phyloP scores from a whole-genome alignment of 2,329 filamentous ascomycete species.

The Elsinoe necatrix region DNA sequence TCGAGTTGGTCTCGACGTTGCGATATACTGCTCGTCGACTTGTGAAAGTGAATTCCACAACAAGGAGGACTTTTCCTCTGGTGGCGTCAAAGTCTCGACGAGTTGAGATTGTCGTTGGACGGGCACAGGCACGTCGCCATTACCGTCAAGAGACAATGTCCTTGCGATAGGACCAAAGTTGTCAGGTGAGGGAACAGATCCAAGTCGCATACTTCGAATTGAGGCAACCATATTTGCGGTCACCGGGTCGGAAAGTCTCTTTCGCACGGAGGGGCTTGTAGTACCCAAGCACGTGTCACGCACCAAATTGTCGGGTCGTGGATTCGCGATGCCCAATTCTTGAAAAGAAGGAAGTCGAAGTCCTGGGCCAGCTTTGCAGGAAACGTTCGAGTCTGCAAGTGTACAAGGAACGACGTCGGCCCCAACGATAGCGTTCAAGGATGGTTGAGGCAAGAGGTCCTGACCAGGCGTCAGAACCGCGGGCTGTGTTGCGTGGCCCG shows the following conservation, averaged over 20 bases:
- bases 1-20: neutral
- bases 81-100: slow-evolving; percentile 13
- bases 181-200: neutral
- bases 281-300: slow-evolving; percentile 9
- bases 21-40: neutral
- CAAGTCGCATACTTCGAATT: neutral
- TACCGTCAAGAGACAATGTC: slow-evolving; percentile 17
- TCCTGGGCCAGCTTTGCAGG: slow-evolving; percentile 27
- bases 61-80: slow-evolving; percentile 1
- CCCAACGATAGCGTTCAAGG: slow-evolving; percentile 17
- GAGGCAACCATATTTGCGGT: neutral
- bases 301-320: slow-evolving; percentile 35
- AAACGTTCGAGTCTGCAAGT: slow-evolving; percentile 1
- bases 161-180: slow-evolving; percentile 6
- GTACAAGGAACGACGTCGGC: slow-evolving; percentile 16
- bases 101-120: slow-evolving; percentile 1
- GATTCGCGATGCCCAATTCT: slow-evolving; percentile 42
- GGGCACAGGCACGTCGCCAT: slow-evolving; percentile 1
- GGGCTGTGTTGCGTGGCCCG: slow-evolving; percentile 9
- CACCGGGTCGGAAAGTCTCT: slow-evolving; percentile 12
- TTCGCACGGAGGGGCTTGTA: slow-evolving; percentile 3
- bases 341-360: slow-evolving; percentile 49
- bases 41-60: slow-evolving; percentile 9
- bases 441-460: slow-evolving; percentile 4
- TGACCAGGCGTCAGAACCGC: neutral